These are phyloP conservation scores for Nitzschia inconspicua DNA, from an alignment of 108 stramenopile species.

Conservation along the genomic window DNA sequence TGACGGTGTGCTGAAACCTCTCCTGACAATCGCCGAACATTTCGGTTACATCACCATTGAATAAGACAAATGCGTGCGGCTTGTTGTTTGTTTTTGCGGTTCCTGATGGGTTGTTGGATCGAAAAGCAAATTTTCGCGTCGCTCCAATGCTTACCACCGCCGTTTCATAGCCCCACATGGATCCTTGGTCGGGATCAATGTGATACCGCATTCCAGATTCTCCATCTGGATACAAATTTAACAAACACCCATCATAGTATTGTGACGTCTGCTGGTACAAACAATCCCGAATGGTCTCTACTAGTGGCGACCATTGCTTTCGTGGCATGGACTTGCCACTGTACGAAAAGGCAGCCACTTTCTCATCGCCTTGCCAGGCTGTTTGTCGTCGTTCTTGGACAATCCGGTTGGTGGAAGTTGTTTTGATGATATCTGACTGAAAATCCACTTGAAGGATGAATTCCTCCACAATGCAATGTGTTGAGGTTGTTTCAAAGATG, in stretches of 20 bases:
- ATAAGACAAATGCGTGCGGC: constrained; percentile 43
- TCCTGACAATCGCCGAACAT: constrained; percentile 56
- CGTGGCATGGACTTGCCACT: constrained; percentile 47
- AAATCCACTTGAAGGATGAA: constrained; percentile 41
- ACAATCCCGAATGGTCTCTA: constrained; percentile 32
- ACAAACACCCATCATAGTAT: constrained; percentile 48
- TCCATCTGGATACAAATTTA: constrained; percentile 58
- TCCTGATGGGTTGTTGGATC: constrained; percentile 2
- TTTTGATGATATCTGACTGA: constrained; percentile 32
- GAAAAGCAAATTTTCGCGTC: constrained; percentile 48
- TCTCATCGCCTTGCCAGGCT: constrained; percentile 53
- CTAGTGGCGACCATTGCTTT: constrained; percentile 34
- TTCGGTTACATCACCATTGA: constrained; percentile 58
- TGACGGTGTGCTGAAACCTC: constrained; percentile 53
- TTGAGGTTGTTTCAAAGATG: neutral
- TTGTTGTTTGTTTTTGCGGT: neutral
- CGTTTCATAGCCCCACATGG: constrained; percentile 47
- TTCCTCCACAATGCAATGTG: constrained; percentile 14
- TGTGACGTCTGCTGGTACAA: constrained; percentile 19
- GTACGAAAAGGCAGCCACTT: constrained; percentile 41
- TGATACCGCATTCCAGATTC: constrained; percentile 59
- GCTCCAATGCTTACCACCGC: constrained; percentile 59
- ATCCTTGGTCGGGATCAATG: constrained; percentile 61
- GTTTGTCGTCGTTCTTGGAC: constrained; percentile 53
- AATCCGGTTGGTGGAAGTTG: constrained; percentile 27